Evolutionary conservation across 805 yeast species (phyloP), one percentile per base, ranked within the genome.

Genomic region (Myxozyma nipponensis): DNA sequence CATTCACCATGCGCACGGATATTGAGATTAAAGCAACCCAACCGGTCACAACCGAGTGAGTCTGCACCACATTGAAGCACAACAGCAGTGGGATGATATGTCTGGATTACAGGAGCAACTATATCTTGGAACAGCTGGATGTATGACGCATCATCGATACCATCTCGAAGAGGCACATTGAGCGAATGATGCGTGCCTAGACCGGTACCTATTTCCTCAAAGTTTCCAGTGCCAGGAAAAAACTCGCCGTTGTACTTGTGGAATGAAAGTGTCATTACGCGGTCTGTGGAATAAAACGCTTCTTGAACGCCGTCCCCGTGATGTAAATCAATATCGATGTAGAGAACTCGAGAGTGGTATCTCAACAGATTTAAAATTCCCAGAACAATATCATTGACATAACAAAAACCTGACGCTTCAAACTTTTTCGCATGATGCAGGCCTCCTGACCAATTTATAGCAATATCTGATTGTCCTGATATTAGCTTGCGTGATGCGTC

Each of bases 21-120:
- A 49, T 93, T 87, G 56, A 93, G 77, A 66, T 95, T 93, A 73
- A 95, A 95, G 63, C 96, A 87, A 28, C 99, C 98, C 52, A 95
- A 74, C 61, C 95, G 78, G 72, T 93, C 99, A 38, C 97, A 96
- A 37, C 95, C 88, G 45, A 93, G 75, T 1, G 98, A 90, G 67
- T 93, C 99, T 25, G 97, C 98, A 42, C 99, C 99, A 73, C 97
- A 89, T 70, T 93, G 99, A 58, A 90, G 79, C n/a, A 93, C 96
- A 54, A 93, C 84, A 0, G 95, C 97, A 6, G 95, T 81, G 1
- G 99, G 99, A 69, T 86, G 95, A 70, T 85, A 93, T 51, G 82
- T 80, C 39, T 81, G 76, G 56, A 95, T 85, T 38, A 89, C 77
- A 2, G 97, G 98, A 67, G 89, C 96, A 61, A 95, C 83, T 42